phyloP scores from a whole-genome alignment of 192 early-diverging fungal genomes.

The Coemansia pectinata region DNA sequence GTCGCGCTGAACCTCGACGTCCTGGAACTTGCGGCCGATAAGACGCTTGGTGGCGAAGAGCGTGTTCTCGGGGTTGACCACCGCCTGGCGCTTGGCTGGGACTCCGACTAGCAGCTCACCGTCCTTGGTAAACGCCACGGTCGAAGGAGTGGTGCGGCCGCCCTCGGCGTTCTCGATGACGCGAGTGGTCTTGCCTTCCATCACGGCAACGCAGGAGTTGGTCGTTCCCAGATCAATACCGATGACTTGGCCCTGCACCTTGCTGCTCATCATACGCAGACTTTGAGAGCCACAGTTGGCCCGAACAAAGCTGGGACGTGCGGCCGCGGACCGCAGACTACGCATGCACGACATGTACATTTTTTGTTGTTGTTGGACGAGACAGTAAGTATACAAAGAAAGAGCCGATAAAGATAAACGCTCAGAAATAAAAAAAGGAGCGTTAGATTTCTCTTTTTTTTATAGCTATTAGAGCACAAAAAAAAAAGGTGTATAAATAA shows the following conservation, averaged over 20 bases:
- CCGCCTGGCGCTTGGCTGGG: constrained; percentile 98
- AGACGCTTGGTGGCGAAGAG: constrained; percentile 96
- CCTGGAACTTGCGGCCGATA: constrained; percentile 92
- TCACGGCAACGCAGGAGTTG: constrained; percentile 99
- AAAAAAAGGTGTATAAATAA: neutral
- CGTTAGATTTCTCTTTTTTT: neutral
- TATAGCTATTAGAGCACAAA: neutral
- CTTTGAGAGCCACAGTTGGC: constrained; percentile 13
- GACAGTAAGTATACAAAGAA: constrained; percentile 6
- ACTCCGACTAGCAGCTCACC: constrained; percentile 94
- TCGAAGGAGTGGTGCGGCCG: constrained; percentile 93
- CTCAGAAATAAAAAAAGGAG: neutral
- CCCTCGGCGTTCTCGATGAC: constrained; percentile 99
- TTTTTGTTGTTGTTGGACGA: constrained; percentile 12
- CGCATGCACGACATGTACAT: constrained; percentile 58
- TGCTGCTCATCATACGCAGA: constrained; percentile 57
- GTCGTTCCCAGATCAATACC: constrained; percentile 99
- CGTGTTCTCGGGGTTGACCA: constrained; percentile 98
- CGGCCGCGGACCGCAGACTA: constrained; percentile 45
- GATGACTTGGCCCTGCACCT: constrained; percentile 81
- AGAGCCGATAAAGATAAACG: constrained; percentile 1
- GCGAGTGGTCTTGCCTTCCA: constrained; percentile 97
- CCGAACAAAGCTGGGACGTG: constrained; percentile 33
- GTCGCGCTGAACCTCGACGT: constrained; percentile 86
- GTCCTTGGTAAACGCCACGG: constrained; percentile 96